phyloP scores from a whole-genome alignment of 164 flowering plant genomes.

The Santalum album region DNA sequence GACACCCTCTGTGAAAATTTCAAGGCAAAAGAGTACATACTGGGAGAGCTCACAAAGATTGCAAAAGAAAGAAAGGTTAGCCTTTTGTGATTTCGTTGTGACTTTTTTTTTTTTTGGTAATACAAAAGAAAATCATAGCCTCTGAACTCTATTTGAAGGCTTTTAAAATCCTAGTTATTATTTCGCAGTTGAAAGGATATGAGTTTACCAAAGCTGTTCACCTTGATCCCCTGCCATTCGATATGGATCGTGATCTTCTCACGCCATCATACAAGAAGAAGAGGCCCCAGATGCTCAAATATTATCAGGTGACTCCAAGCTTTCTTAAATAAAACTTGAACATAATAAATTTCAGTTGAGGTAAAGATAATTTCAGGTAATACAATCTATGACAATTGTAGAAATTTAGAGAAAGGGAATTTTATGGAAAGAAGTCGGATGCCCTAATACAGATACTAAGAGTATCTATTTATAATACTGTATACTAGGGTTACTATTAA shows the following conservation, averaged over 20 bases:
- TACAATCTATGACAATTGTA: no score
- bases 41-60: background rate
- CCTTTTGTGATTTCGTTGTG: background rate
- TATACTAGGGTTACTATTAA: no score
- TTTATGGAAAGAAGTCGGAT: no score
- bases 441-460: no score
- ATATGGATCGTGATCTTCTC: slow-evolving; percentile 89
- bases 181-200: slow-evolving; percentile 85
- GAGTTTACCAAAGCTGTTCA: slow-evolving; percentile 77
- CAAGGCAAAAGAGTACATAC: background rate
- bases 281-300: slow-evolving; percentile 88
- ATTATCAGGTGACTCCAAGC: slow-evolving; percentile 59
- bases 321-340: background rate
- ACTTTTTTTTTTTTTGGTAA: no score
- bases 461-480: no score
- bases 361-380: no score
- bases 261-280: slow-evolving; percentile 97
- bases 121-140: background rate
- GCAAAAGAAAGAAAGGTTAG: background rate
- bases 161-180: slow-evolving; percentile 1
- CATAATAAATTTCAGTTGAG: no score
- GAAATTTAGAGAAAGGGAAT: no score
- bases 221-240: slow-evolving; percentile 85
- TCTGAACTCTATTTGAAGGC: background rate
- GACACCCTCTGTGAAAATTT: background rate